Base-by-base conservation (phyloP, 2,329 filamentous ascomycete species). In the Ceratocystis diversiconidia region DNA sequence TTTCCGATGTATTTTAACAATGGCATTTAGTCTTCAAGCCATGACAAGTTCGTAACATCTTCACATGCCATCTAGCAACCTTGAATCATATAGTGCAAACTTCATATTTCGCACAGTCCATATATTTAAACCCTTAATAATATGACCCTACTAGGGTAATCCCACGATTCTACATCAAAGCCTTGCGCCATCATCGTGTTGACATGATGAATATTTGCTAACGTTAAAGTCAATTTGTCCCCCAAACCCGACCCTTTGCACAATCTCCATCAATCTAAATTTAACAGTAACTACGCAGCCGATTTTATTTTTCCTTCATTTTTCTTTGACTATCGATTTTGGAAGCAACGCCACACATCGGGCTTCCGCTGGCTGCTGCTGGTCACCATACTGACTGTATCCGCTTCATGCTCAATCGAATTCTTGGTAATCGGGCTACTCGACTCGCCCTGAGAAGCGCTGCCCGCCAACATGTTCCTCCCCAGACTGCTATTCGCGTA, bases 371-470 rank as follows among this genome's bases (percentile, higher is more conserved):
- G 22, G 32, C 7, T 25, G 28, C 2, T 30, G 30, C 41, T 28
- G n/a, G 25, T 17, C 55, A 28, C 10, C 41, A 3, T 3, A 48
- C 15, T 15, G 10, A 57, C 44, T 10, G 44, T n/a, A 25, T 46
- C 12, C 17, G 44, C 25, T n/a, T 17, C 43, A 67, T 67, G 63
- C 36, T 67, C 22, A 60, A 63, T 55, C 59, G 63, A 30, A 17
- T 65, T 30, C 60, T 67, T 10, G 66, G 66, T 8, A 65, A 52
- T 12, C 63, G 66, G 43, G 66, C 66, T 12, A 52, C 66, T 36
- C 59, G 63, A 5, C 62, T 67, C 12, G 66, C 66, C 43, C 60
- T 67, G 5, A 63, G 66, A 25, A 67, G 66, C 55, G 66, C 66
- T 10, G 60, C 63, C 25, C 63, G 61, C 44, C 60, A 65, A 48